A percentile compares a stretch with the other conserved stretches of the same genome.
Conservation (phyloP, 1,284 basidiomycete genomes). For the Ceratorhiza oryzae-sativae region DNA sequence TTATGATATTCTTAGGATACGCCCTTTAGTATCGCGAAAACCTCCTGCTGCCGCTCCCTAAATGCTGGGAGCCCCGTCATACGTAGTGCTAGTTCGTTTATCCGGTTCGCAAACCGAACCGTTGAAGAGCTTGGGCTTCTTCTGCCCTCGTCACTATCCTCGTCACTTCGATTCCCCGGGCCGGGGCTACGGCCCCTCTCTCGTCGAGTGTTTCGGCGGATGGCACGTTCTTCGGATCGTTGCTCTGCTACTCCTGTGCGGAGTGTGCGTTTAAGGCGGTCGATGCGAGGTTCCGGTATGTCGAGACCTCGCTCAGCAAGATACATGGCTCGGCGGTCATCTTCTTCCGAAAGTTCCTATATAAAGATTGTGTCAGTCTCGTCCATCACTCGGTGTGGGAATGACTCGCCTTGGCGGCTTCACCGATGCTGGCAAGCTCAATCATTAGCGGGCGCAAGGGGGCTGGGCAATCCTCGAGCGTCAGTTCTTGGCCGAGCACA, state of each 20-base stretch:
- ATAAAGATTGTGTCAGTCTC: neutral
- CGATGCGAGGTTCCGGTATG: conserved; percentile 62
- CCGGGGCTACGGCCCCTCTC: conserved; percentile 46
- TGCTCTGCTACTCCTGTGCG: conserved; percentile 51
- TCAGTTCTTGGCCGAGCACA: conserved; percentile 61
- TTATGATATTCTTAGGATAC: conserved; percentile 41
- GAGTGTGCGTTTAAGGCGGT: conserved; percentile 65
- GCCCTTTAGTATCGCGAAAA: conserved; percentile 71
- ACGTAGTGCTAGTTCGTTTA: conserved; percentile 71
- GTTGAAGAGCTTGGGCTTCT: conserved; percentile 65
- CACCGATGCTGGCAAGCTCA: conserved; percentile 68
- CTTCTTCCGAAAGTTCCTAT: conserved; percentile 61
- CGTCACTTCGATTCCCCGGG: neutral
- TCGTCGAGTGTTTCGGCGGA: conserved; percentile 49
- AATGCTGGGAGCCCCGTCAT: conserved; percentile 74
- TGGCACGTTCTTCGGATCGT: conserved; percentile 30
- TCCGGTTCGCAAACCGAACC: conserved; percentile 72
- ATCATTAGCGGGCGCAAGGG: conserved; percentile 70
- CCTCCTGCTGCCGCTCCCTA: conserved; percentile 69
- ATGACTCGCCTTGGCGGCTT: conserved; percentile 50
- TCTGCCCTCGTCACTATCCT: conserved; percentile 44
- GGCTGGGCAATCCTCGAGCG: conserved; percentile 63
- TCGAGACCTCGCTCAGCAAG: conserved; percentile 53
- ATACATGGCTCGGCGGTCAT: conserved; percentile 62
- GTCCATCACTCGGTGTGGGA: neutral